These are phyloP conservation scores for Sugiyamaella grinbergsii DNA, from an alignment of 1,139 yeast species.

Conservation along the genomic window DNA sequence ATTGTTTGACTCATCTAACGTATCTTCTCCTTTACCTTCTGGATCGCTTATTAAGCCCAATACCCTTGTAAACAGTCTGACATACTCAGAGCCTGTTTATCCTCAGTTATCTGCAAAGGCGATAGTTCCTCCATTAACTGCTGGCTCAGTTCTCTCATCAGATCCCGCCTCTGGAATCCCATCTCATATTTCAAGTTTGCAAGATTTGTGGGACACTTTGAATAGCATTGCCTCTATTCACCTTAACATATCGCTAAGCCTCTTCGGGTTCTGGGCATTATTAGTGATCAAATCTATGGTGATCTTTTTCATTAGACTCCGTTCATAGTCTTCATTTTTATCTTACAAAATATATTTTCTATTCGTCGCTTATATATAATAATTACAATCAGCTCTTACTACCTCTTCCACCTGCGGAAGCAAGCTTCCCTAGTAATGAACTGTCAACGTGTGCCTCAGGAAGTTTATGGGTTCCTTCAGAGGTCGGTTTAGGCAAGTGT, in stretches of 20 bases:
- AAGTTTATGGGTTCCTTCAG: slow-evolving; percentile 48
- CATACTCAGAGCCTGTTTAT: slow-evolving; percentile 5
- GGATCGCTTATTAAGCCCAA: slow-evolving; percentile 3
- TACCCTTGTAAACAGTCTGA: slow-evolving; percentile 4
- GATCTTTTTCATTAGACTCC: background rate
- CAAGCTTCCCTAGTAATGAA: slow-evolving; percentile 64
- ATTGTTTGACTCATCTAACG: slow-evolving; percentile 9
- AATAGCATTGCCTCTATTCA: background rate
- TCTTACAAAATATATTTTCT: background rate
- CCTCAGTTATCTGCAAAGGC: slow-evolving; percentile 7
- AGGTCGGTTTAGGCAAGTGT: slow-evolving; percentile 64
- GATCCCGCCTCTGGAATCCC: background rate
- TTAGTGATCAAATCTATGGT: background rate
- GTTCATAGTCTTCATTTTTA: background rate
- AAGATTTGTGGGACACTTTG: background rate
- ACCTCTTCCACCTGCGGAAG: slow-evolving; percentile 82
- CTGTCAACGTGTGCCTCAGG: slow-evolving; percentile 61
- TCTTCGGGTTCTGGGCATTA: slow-evolving; percentile 14
- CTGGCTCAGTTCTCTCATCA: background rate
- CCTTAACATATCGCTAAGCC: slow-evolving; percentile 8
- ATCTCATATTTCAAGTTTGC: background rate
- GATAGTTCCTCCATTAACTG: background rate
- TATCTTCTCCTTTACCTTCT: slow-evolving; percentile 6
- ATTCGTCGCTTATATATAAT: background rate
- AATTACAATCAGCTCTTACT: background rate